Conservation (phyloP, 768 basidiomycete genomes). For the Rhodotorula sphaerocarpa region DNA sequence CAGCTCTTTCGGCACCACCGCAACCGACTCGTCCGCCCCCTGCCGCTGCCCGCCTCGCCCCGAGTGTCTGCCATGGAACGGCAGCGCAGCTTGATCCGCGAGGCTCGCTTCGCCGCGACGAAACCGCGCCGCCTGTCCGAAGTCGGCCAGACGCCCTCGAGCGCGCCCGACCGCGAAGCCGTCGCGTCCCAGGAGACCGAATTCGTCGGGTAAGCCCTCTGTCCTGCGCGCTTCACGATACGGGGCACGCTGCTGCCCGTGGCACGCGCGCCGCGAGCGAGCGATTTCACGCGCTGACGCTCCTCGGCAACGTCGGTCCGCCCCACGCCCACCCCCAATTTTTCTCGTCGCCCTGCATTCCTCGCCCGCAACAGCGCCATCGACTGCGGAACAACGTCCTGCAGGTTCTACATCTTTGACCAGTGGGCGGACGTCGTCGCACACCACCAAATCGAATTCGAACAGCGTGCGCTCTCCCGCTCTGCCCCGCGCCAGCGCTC, state of each 20-base stretch:
- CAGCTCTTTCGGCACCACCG: too few species aligned
- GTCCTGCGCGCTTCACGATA: too few species aligned
- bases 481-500: conserved; percentile 53
- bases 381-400: conserved; percentile 38
- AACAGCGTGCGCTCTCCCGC: conserved; percentile 49
- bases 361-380: conserved; percentile 22
- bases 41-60: too few species aligned
- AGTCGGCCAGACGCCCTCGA: conserved; percentile 17
- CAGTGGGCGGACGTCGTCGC: conserved; percentile 50
- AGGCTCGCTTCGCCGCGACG: neutral
- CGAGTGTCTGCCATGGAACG: too few species aligned
- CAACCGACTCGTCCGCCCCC: too few species aligned
- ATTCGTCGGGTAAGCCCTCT: conserved; percentile 19
- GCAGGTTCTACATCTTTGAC: conserved; percentile 40
- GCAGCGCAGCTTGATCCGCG: neutral
- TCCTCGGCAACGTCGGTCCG: too few species aligned
- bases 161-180: conserved; percentile 12
- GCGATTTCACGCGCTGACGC: too few species aligned
- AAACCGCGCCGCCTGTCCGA: neutral
- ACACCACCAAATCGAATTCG: conserved; percentile 83
- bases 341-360: neutral
- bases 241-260: too few species aligned
- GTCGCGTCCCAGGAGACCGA: conserved; percentile 25
- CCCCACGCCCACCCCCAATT: neutral
- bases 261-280: too few species aligned